Percentiles rank a stretch among this genome's conserved stretches.
phyloP scores from a whole-genome alignment of 2,329 filamentous ascomycete species.

The Stachybotrys echinatus region DNA sequence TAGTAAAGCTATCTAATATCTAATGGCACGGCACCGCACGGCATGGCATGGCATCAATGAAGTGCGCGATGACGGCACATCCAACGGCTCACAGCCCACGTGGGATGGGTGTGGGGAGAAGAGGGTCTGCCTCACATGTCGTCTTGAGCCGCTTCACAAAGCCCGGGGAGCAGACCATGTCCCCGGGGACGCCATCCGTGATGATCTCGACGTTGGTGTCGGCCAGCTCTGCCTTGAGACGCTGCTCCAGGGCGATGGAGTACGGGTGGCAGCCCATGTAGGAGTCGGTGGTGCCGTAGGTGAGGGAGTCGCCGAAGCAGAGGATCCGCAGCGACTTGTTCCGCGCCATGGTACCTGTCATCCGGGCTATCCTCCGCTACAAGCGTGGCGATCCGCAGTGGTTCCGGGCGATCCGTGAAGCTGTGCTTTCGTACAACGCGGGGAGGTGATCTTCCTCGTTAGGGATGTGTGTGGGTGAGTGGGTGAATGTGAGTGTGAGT shows the following conservation, averaged over 20 bases:
- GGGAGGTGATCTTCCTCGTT: too few species aligned
- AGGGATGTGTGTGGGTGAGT: too few species aligned
- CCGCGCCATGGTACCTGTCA: slow-evolving; percentile 17
- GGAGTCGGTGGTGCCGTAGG: slow-evolving; percentile 44
- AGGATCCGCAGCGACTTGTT: slow-evolving; percentile 44
- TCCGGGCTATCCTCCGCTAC: too few species aligned
- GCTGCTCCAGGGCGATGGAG: slow-evolving; percentile 38
- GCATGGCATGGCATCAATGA: too few species aligned
- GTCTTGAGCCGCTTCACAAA: slow-evolving; percentile 24
- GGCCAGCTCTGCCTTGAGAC: slow-evolving; percentile 41
- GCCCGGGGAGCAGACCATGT: slow-evolving; percentile 33
- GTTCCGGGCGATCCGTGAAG: too few species aligned
- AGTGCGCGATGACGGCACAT: too few species aligned
- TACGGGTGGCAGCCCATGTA: slow-evolving; percentile 49
- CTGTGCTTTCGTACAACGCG: too few species aligned
- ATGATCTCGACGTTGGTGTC: slow-evolving; percentile 36
- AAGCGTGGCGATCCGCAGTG: too few species aligned
- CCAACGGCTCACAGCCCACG: too few species aligned
- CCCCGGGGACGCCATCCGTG: slow-evolving; percentile 46
- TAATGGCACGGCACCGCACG: too few species aligned
- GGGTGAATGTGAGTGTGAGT: too few species aligned
- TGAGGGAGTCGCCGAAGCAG: slow-evolving; percentile 62
- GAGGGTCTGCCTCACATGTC: slow-evolving; percentile 30
- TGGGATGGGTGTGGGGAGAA: neutral
- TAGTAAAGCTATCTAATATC: neutral